Evolutionary conservation across 2,329 filamentous ascomycete species (phyloP).

Genomic region (Ophiostoma angusticollis): DNA sequence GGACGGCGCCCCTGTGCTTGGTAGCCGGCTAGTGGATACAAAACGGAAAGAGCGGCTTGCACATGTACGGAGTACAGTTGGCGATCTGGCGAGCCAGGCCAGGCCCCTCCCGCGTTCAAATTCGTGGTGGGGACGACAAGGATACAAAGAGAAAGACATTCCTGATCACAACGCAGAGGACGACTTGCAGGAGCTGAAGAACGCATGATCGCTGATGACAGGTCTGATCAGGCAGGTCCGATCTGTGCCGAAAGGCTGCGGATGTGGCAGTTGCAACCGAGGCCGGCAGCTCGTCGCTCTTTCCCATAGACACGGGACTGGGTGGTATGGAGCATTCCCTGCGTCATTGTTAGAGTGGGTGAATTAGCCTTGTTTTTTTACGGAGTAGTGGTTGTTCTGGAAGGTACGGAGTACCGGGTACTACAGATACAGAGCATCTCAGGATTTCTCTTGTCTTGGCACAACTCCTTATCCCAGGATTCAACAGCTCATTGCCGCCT

Average conservation of each 20-base stretch:
- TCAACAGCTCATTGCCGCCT: not conserved
- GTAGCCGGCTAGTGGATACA: not conserved
- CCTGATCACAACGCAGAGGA: not conserved
- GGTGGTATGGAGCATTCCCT: no score
- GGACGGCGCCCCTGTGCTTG: not conserved
- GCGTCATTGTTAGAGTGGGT: no score
- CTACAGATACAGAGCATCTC: no score
- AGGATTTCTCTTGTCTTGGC: not conserved
- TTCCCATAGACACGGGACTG: not conserved
- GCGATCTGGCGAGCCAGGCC: no score
- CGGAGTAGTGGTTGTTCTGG: conserved; percentile 3
- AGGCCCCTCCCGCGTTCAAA: no score
- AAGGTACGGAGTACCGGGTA: no score
- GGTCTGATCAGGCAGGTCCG: no score
- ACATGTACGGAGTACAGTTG: not conserved
- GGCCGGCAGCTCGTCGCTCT: not conserved
- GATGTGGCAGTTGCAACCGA: not conserved
- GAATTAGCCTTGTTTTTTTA: conserved; percentile 1
- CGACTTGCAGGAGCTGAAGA: no score
- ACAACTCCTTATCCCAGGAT: not conserved
- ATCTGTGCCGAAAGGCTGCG: not conserved
- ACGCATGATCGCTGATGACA: no score
- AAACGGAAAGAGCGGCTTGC: conserved; percentile 2
- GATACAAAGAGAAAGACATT: not conserved
- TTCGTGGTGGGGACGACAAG: not conserved